A percentile compares a stretch with the other conserved stretches of the same genome.
These are phyloP conservation scores for Clitoria ternatea DNA, from an alignment of 306 rosid genomes.

Conservation along the genomic window DNA sequence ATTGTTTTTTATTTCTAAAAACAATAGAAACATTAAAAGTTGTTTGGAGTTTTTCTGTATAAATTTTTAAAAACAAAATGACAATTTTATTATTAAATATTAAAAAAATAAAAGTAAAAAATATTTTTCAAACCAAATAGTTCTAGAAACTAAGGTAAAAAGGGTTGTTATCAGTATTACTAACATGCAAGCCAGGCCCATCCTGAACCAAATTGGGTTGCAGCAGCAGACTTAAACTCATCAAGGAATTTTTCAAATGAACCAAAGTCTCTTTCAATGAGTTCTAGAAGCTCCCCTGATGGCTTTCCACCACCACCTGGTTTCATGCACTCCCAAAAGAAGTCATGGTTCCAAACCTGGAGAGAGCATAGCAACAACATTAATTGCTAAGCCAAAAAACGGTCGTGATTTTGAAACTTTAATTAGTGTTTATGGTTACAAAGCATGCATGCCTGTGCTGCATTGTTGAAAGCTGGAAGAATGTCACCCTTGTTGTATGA, in stretches of 20 bases:
- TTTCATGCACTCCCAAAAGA: slow-evolving; percentile 90
- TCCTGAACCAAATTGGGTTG: slow-evolving; percentile 88
- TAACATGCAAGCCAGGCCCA: slow-evolving; percentile 96
- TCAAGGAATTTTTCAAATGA: slow-evolving; percentile 55
- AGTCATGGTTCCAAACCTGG: slow-evolving; percentile 87
- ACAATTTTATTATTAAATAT: no score
- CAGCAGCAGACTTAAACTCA: slow-evolving; percentile 61
- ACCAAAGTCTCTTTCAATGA: slow-evolving; percentile 78
- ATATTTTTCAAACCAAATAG: no score
- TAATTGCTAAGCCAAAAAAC: neutral
- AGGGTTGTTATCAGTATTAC: slow-evolving; percentile 34
- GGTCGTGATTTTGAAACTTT: neutral
- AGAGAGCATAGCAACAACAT: neutral
- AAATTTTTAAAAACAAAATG: no score
- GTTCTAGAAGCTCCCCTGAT: slow-evolving; percentile 60
- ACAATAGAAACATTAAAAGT: no score
- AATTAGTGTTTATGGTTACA: neutral
- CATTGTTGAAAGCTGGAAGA: slow-evolving; percentile 81
- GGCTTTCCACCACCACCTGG: slow-evolving; percentile 79
- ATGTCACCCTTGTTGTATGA: slow-evolving; percentile 64
- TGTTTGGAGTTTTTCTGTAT: no score
- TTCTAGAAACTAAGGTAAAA: neutral
- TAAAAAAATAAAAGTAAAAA: no score
- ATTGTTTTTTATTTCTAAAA: no score
- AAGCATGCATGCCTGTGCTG: slow-evolving; percentile 60